Conservation (phyloP, 2,329 filamentous ascomycete species). For the Fusarium odoratissimum region DNA sequence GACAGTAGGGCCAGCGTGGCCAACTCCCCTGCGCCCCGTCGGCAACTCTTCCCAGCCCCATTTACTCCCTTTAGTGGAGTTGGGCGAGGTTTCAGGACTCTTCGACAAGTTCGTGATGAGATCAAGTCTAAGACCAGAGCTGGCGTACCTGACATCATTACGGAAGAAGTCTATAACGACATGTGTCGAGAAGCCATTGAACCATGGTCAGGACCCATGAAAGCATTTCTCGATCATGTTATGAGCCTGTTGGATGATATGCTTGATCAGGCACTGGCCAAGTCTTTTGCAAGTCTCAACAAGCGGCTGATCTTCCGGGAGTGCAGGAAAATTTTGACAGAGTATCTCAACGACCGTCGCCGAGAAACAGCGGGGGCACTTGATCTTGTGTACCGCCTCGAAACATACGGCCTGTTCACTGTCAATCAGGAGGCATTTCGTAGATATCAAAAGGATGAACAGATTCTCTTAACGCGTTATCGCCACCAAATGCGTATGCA, state of each 20-base stretch:
- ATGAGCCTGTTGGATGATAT: slow-evolving; percentile 60
- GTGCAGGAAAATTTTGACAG: slow-evolving; percentile 55
- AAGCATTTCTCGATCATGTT: slow-evolving; percentile 60
- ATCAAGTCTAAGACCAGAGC: slow-evolving; percentile 66
- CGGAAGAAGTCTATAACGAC: slow-evolving; percentile 69
- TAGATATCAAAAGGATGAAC: slow-evolving; percentile 59
- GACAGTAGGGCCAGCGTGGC: slow-evolving; percentile 48
- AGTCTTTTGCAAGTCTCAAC: slow-evolving; percentile 59
- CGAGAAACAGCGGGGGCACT: slow-evolving; percentile 54
- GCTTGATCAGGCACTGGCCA: slow-evolving; percentile 59
- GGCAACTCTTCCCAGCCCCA: slow-evolving; percentile 45
- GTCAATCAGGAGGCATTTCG: slow-evolving; percentile 63
- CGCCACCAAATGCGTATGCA: slow-evolving; percentile 63
- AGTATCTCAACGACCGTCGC: slow-evolving; percentile 57
- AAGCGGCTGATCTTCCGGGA: slow-evolving; percentile 63
- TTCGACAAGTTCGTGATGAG: slow-evolving; percentile 64
- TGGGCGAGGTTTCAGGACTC: slow-evolving; percentile 57
- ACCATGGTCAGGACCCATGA: slow-evolving; percentile 68
- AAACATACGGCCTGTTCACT: slow-evolving; percentile 67
- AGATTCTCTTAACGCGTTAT: slow-evolving; percentile 57
- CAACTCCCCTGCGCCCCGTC: slow-evolving; percentile 19
- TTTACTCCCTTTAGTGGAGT: slow-evolving; percentile 55
- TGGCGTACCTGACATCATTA: slow-evolving; percentile 69
- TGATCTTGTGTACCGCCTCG: slow-evolving; percentile 61
- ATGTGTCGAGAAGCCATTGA: slow-evolving; percentile 67